Base-by-base conservation (phyloP, 345 rosid genomes). In the Eutrema japonicum region DNA sequence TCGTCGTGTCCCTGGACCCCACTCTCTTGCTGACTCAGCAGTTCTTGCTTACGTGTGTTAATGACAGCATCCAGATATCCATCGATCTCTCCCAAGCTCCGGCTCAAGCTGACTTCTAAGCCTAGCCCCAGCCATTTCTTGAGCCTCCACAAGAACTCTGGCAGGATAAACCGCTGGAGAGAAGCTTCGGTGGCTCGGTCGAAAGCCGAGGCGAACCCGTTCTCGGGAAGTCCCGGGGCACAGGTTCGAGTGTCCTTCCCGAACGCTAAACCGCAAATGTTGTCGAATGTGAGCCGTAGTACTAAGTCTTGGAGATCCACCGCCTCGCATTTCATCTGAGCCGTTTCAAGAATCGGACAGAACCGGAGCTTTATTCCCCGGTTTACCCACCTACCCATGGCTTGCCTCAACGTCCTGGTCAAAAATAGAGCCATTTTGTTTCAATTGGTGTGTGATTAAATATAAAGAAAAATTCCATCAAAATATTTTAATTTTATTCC, bases 381-480 rank as follows among this genome's bases (percentile, higher is more conserved):
- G 84, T 81, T 88, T 10, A 94, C 88, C 98, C 98, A 94, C 2
- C 98, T 81, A 72, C 90, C 92, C 98, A 94, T 94, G 76, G 98
- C 98, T 71, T 89, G 97, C 72, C 97, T 95, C 29, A 94, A 83
- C 8, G 97, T 94, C 83, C 90, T 75, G 65, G 26, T 54, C 66
- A 37, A 88, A 87, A 16, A 16, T 16, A 16, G 16, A 16, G 16
- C 16, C 16, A 16, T 16, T 16, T 16, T 16, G 16, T 16, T 16
- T 16, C 16, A 16, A 16, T 16, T 16, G 16, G 16, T 16, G 16
- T 16, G 16, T 16, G 16, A 16, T 16, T 16, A 16, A 16, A 16
- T 16, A 16, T 16, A 16, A 16, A 16, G 16, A 16, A 16, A 16
- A 16, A 16, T 16, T 16, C 16, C 16, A 16, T 16, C 16, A 16